Evolutionary conservation across 2,329 filamentous ascomycete genomes (phyloP).

Genomic region (Aspergillus tubingensis): DNA sequence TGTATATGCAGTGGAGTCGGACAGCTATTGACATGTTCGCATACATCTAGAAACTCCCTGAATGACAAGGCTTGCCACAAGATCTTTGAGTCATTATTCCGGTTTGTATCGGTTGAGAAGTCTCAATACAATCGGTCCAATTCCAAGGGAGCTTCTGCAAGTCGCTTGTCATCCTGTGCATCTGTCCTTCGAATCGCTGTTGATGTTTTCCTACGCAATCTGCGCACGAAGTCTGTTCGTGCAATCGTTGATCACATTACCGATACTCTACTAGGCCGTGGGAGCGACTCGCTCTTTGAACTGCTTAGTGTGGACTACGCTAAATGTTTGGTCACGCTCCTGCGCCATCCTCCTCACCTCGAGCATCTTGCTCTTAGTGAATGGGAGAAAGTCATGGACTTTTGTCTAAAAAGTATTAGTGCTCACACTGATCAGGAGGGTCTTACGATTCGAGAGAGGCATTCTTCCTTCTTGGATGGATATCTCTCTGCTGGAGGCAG

Average conservation of each 20-base stretch:
- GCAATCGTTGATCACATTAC: slow-evolving; percentile 79
- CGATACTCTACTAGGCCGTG: slow-evolving; percentile 66
- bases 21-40: slow-evolving; percentile 17
- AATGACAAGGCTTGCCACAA: slow-evolving; percentile 77
- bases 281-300: slow-evolving; percentile 62
- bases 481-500: slow-evolving; percentile 26
- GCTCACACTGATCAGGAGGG: slow-evolving; percentile 28
- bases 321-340: slow-evolving; percentile 69
- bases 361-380: slow-evolving; percentile 71
- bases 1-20: too few species aligned
- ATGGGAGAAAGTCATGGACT: slow-evolving; percentile 70
- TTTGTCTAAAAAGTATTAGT: slow-evolving; percentile 66
- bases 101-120: slow-evolving; percentile 70
- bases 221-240: slow-evolving; percentile 77
- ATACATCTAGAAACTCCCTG: slow-evolving; percentile 48
- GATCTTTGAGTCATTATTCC: slow-evolving; percentile 79
- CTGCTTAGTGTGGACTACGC: slow-evolving; percentile 76
- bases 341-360: slow-evolving; percentile 73
- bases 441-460: slow-evolving; percentile 32
- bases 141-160: slow-evolving; percentile 52
- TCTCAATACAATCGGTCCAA: slow-evolving; percentile 59
- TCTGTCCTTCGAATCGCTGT: slow-evolving; percentile 71
- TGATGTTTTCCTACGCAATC: slow-evolving; percentile 65
- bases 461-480: slow-evolving; percentile 31
- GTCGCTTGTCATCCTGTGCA: slow-evolving; percentile 68